phyloP scores from a whole-genome alignment of 805 yeast species.

The Tetrapisispora namnaoensis region DNA sequence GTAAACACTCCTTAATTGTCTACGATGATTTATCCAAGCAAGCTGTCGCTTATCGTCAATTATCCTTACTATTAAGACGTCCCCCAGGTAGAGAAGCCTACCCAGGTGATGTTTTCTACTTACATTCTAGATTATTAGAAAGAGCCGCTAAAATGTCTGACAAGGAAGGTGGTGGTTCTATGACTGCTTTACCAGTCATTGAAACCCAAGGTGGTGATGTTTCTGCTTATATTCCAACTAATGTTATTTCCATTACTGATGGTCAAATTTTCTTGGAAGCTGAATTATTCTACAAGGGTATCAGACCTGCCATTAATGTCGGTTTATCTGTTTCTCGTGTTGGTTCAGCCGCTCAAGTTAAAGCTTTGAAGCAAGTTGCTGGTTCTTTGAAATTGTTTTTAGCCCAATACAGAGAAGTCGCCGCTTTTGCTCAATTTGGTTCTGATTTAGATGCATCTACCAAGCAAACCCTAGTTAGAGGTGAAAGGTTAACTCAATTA shows the following conservation, averaged over 20 bases:
- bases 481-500: conserved; percentile 99
- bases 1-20: conserved; percentile 92
- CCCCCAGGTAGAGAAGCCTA: conserved; percentile 96
- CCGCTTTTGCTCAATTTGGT: conserved; percentile 99
- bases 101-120: conserved; percentile 95
- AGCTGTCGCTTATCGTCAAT: conserved; percentile 99
- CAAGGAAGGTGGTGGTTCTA: conserved; percentile 82
- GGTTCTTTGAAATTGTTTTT: conserved; percentile 99
- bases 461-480: conserved; percentile 97
- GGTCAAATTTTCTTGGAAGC: conserved; percentile 99
- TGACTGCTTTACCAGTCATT: conserved; percentile 92
- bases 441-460: conserved; percentile 99
- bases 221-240: conserved; percentile 95
- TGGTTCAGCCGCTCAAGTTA: conserved; percentile 99
- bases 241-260: conserved; percentile 94
- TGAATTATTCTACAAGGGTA: conserved; percentile 99
- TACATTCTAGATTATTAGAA: conserved; percentile 89
- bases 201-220: conserved; percentile 99
- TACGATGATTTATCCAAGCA: conserved; percentile 98
- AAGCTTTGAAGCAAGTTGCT: conserved; percentile 99
- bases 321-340: conserved; percentile 99
- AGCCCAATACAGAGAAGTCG: conserved; percentile 99
- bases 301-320: conserved; percentile 99
- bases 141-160: conserved; percentile 97
- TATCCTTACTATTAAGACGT: conserved; percentile 93